phyloP scores from a whole-genome alignment of 768 basidiomycete genomes.

The Leccinellum rugosiceps region DNA sequence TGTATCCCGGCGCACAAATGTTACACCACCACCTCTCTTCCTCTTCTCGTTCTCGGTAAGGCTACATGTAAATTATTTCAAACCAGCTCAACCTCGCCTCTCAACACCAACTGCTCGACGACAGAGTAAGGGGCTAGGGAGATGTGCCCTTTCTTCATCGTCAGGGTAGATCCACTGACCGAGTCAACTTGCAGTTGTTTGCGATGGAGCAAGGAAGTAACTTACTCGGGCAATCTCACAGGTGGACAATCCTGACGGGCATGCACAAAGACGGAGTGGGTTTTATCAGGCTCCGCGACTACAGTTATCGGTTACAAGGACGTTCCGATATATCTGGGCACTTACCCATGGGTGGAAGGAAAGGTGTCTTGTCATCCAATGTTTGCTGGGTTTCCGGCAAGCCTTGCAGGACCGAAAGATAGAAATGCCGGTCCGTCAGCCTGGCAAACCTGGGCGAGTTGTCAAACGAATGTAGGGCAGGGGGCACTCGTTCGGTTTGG shows the following conservation, averaged over 20 bases:
- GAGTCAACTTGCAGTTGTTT: not conserved
- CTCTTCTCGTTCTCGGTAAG: constrained; percentile 2
- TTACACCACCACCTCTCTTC: constrained; percentile 5
- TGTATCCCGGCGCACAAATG: constrained; percentile 7
- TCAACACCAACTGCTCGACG: constrained; percentile 67
- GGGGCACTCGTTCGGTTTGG: not conserved
- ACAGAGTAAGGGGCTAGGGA: constrained; percentile 74
- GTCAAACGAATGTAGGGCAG: not conserved
- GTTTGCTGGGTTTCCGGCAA: constrained; percentile 75
- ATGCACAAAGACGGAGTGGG: constrained; percentile 76
- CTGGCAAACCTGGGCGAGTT: constrained; percentile 58
- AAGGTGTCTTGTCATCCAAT: constrained; percentile 69
- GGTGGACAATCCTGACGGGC: constrained; percentile 70
- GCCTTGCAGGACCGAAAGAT: constrained; percentile 75
- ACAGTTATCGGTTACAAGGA: constrained; percentile 9
- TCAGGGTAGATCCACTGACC: constrained; percentile 62
- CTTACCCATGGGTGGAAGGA: constrained; percentile 75
- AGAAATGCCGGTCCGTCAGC: constrained; percentile 75
- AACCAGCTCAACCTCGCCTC: constrained; percentile 76
- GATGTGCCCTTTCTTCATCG: constrained; percentile 79
- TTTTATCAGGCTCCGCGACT: constrained; percentile 80
- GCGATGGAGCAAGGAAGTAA: constrained; percentile 1
- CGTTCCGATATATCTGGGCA: constrained; percentile 6
- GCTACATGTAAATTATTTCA: constrained; percentile 35
- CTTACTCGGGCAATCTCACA: constrained; percentile 67